Evolutionary conservation across 345 rosid species (phyloP).

Genomic region (sweet orange (Citrus sinensis)): DVS_A1.0 CM039163.1:43704001-43704500

Average conservation of each 20-base stretch:
- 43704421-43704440: conserved; percentile 90
- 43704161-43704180: not conserved
- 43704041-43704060: too few relatives aligned
- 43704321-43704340: conserved; percentile 96
- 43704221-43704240: not conserved
- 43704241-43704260: conserved; percentile 15
- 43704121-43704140: too few relatives aligned
- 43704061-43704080: too few relatives aligned
- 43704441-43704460: conserved; percentile 97
- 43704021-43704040: too few relatives aligned
- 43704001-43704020: not conserved
- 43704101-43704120: not conserved
- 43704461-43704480: conserved; percentile 88
- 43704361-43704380: conserved; percentile 88
- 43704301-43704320: conserved; percentile 93
- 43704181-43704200: not conserved
- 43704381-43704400: conserved; percentile 83
- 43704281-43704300: conserved; percentile 20
- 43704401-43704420: conserved; percentile 73
- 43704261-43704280: not conserved
- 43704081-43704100: not conserved
- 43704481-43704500: conserved; percentile 47
- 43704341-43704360: conserved; percentile 88
- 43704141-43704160: conserved; percentile 7
- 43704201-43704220: not conserved